Conservation (phyloP, 106 monocot genomes). For the Phalaenopsis equestris region DNA sequence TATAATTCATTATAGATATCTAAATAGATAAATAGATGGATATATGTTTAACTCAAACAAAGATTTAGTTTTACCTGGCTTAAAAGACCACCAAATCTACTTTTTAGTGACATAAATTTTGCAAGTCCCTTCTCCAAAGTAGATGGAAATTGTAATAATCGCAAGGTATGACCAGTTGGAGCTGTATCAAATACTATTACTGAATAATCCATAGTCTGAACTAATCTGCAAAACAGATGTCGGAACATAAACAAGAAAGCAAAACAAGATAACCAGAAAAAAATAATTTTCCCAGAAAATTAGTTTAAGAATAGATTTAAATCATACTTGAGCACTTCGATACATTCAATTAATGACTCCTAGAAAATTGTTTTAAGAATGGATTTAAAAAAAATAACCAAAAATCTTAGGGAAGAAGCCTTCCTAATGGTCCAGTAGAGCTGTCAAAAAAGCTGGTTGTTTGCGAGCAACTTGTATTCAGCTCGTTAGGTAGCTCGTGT, state of each 20-base stretch:
- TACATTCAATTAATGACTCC: neutral
- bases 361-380: neutral
- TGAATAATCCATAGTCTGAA: constrained; percentile 97
- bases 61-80: constrained; percentile 44
- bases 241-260: constrained; percentile 2
- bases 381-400: neutral
- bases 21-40: neutral
- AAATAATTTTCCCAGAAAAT: neutral
- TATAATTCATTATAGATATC: neutral
- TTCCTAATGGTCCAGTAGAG: neutral
- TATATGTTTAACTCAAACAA: neutral
- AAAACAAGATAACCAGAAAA: neutral
- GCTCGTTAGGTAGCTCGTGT: too few relatives aligned
- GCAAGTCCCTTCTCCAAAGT: constrained; percentile 86
- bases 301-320: neutral
- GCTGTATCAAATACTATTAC: constrained; percentile 99
- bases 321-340: neutral
- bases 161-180: constrained; percentile 91
- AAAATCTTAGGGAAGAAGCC: neutral
- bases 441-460: too few relatives aligned
- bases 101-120: constrained; percentile 80
- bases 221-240: constrained; percentile 54
- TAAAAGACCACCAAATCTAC: constrained; percentile 80
- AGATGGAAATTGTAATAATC: constrained; percentile 85
- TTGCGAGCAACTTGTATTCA: too few relatives aligned